phyloP scores from a whole-genome alignment of 257 asterid species.

The Solanum corneliomulleri region DNA sequence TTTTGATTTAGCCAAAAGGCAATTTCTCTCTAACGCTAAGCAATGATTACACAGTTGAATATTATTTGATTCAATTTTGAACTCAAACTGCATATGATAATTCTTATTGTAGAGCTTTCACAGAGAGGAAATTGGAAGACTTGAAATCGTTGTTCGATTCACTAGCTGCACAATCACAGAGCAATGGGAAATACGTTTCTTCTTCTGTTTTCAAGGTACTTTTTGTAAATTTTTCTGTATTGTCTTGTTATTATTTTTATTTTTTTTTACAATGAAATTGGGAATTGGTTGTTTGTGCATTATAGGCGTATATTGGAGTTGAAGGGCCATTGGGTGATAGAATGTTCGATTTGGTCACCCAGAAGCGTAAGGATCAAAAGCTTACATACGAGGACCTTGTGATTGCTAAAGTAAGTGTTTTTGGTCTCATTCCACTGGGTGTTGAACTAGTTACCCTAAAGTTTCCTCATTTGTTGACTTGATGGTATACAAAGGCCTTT shows the following conservation, averaged over 20 bases:
- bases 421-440: not conserved
- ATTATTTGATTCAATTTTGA: not conserved
- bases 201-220: constrained; percentile 62
- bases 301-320: constrained; percentile 52
- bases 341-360: constrained; percentile 61
- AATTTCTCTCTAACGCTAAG: not conserved
- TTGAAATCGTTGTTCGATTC: constrained; percentile 52
- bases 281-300: not conserved
- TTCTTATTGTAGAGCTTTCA: constrained; percentile 51
- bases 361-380: constrained; percentile 59
- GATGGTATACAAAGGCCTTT: not conserved
- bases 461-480: not conserved
- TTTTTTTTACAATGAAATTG: not conserved
- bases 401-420: constrained; percentile 61
- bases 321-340: constrained; percentile 79
- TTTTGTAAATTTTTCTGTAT: not conserved
- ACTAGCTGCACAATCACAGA: constrained; percentile 60
- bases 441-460: not conserved
- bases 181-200: constrained; percentile 37
- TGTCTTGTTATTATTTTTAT: not conserved
- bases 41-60: not conserved
- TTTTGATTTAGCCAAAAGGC: constrained; percentile 47
- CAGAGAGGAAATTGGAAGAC: constrained; percentile 51
- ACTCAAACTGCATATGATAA: not conserved
- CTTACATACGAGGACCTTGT: constrained; percentile 82